These are phyloP conservation scores for Geranomyces variabilis DNA, from an alignment of 192 early-diverging fungal genomes.

Conservation along the genomic window DNA sequence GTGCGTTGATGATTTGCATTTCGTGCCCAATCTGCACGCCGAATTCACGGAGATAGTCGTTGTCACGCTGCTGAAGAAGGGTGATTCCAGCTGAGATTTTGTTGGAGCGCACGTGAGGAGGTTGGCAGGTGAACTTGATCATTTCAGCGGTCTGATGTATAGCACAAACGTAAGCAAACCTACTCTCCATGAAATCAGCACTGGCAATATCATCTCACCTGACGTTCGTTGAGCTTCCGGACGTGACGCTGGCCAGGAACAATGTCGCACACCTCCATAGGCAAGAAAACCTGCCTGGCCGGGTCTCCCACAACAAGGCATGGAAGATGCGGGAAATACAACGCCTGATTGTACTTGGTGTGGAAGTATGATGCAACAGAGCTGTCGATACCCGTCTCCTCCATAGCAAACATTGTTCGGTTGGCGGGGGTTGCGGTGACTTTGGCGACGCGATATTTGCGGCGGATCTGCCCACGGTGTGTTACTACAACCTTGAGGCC, in stretches of 20 bases:
- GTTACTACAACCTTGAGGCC: conserved; percentile 57
- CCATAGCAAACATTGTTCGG: conserved; percentile 68
- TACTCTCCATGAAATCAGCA: too few relatives aligned
- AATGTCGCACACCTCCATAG: conserved; percentile 90
- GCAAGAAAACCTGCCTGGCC: conserved; percentile 68
- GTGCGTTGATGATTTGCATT: conserved; percentile 73
- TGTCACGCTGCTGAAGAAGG: conserved; percentile 66
- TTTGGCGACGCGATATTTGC: conserved; percentile 73
- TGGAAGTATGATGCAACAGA: conserved; percentile 81
- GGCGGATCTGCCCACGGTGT: conserved; percentile 65
- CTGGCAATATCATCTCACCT: too few relatives aligned
- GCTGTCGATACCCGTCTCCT: conserved; percentile 53
- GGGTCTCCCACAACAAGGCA: conserved; percentile 68
- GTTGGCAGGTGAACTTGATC: conserved; percentile 90
- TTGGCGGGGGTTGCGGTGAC: conserved; percentile 69
- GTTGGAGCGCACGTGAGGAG: conserved; percentile 78
- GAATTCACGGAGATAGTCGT: conserved; percentile 80
- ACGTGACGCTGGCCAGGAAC: conserved; percentile 80
- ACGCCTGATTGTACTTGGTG: conserved; percentile 67
- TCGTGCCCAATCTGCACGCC: conserved; percentile 67
- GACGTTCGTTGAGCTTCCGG: conserved; percentile 78
- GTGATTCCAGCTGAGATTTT: conserved; percentile 80
- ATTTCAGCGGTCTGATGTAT: conserved; percentile 95
- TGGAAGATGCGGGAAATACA: conserved; percentile 82
- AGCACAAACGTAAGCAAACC: too few relatives aligned